Evolutionary conservation across 371 early-diverging fungal genomes (phyloP).

Genomic region (Syncephalastrum monosporum): DNA sequence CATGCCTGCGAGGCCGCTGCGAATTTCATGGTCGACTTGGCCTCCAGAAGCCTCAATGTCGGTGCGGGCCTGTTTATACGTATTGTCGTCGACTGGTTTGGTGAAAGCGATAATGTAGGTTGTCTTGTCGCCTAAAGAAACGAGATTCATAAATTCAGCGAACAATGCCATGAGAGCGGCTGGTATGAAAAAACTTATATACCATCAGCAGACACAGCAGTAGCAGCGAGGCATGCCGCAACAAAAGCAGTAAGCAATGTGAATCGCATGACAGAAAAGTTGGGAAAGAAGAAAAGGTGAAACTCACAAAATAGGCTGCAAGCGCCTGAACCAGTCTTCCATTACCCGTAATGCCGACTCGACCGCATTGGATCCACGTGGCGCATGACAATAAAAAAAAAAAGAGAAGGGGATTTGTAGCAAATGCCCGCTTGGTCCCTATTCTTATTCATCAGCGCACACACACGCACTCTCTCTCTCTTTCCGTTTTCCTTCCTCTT

Average conservation of each 20-base stretch:
- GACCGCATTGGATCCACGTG: too few species aligned
- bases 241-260: neutral
- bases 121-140: conserved; percentile 6
- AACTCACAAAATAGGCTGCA: too few species aligned
- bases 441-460: too few species aligned
- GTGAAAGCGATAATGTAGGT: conserved; percentile 26
- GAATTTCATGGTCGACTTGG: conserved; percentile 20
- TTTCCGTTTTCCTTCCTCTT: too few species aligned
- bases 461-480: too few species aligned
- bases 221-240: conserved; percentile 3
- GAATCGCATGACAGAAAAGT: neutral
- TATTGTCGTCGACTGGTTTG: conserved; percentile 11
- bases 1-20: conserved; percentile 19
- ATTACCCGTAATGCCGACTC: too few species aligned
- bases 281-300: neutral
- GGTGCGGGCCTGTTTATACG: conserved; percentile 14
- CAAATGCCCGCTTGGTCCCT: too few species aligned
- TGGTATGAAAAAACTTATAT: neutral
- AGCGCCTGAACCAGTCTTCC: too few species aligned
- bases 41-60: conserved; percentile 23
- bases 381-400: too few species aligned
- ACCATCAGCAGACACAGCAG: conserved; percentile 11
- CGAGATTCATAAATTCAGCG: neutral
- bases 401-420: too few species aligned
- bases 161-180: neutral